These are phyloP conservation scores for Talaromyces sp. DNA, from an alignment of 2,329 filamentous ascomycete species.

Conservation along the genomic window DNA sequence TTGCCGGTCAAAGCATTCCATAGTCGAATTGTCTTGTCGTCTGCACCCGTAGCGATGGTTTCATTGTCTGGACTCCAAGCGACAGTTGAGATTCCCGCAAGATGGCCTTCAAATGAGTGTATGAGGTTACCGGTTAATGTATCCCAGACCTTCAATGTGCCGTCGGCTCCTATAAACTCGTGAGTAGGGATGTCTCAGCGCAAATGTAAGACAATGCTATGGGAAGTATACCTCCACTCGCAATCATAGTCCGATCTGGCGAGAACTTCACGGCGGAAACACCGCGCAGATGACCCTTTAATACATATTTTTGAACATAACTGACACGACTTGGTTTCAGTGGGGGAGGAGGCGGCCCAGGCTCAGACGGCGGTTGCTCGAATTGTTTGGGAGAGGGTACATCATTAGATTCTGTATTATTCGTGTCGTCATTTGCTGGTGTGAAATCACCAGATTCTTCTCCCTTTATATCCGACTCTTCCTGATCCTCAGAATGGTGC, in stretches of 20 bases:
- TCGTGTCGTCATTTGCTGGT: conserved; percentile 19
- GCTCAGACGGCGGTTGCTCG: conserved; percentile 36
- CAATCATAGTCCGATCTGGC: conserved; percentile 84
- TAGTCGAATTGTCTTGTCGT: conserved; percentile 92
- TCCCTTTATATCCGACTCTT: conserved; percentile 18
- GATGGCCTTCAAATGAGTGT: conserved; percentile 87
- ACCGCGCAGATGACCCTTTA: conserved; percentile 73
- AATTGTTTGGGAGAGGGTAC: conserved; percentile 19
- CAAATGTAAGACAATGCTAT: not conserved
- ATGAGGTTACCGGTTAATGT: conserved; percentile 71
- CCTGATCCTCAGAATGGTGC: conserved; percentile 17
- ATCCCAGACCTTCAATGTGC: conserved; percentile 88
- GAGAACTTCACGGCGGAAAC: conserved; percentile 87
- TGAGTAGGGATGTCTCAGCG: conserved; percentile 1
- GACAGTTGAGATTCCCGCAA: conserved; percentile 86
- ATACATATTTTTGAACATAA: conserved; percentile 66
- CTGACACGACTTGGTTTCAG: conserved; percentile 57
- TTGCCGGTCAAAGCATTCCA: conserved; percentile 70
- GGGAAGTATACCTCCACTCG: conserved; percentile 64
- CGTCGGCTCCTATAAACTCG: conserved; percentile 64
- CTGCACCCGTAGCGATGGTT: conserved; percentile 83
- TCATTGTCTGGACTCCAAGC: conserved; percentile 91
- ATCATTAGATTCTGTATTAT: conserved; percentile 18
- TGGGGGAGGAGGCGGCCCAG: conserved; percentile 40
- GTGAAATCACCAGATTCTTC: conserved; percentile 17